Conservation (phyloP, 495 filamentous ascomycete species). For the Neurospora sp. region DNA sequence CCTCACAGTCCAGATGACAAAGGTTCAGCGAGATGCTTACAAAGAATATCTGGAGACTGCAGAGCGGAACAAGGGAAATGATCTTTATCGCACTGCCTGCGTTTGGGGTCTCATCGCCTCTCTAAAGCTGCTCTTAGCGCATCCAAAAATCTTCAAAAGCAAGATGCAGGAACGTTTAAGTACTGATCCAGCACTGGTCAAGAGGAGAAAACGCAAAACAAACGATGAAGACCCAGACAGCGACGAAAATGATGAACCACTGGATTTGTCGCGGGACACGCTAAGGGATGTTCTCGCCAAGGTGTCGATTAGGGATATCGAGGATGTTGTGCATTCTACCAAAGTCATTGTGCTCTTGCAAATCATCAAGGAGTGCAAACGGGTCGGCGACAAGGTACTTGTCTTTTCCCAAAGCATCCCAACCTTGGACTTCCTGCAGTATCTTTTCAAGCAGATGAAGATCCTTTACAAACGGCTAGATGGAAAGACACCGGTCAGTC, state of each 20-base stretch:
- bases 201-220: background rate
- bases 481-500: conserved; percentile 43
- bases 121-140: conserved; percentile 62
- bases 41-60: conserved; percentile 38
- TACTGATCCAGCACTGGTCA: background rate
- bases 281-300: conserved; percentile 21
- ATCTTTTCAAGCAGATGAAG: conserved; percentile 33
- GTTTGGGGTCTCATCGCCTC: conserved; percentile 31
- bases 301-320: conserved; percentile 18
- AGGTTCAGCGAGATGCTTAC: conserved; percentile 57
- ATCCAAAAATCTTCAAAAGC: conserved; percentile 55
- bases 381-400: conserved; percentile 58
- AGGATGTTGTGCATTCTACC: conserved; percentile 40
- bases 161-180: conserved; percentile 30
- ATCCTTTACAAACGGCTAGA: conserved; percentile 51
- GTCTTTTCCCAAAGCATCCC: conserved; percentile 68
- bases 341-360: conserved; percentile 54
- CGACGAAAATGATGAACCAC: conserved; percentile 9
- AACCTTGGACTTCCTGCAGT: conserved; percentile 59
- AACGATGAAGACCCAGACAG: conserved; percentile 14
- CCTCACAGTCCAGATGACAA: conserved; percentile 58
- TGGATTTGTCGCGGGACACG: conserved; percentile 20
- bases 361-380: conserved; percentile 54
- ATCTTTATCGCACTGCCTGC: conserved; percentile 2
- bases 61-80: background rate